Evolutionary conservation across 495 filamentous ascomycete species (phyloP).

Genomic region (Xylaria flabelliformis): DNA sequence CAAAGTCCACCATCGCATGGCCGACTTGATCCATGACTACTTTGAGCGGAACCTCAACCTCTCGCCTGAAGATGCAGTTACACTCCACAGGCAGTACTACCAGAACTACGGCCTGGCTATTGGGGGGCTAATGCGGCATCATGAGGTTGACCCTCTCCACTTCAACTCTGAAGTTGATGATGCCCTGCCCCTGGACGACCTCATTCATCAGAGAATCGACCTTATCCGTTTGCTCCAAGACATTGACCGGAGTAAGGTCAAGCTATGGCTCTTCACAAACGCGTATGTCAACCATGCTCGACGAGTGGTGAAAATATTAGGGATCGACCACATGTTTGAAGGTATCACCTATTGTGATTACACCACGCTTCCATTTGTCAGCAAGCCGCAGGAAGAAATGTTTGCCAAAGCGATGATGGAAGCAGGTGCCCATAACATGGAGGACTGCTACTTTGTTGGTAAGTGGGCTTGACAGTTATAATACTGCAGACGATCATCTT

Average conservation of each 20-base stretch:
- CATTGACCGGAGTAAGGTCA: conserved; percentile 76
- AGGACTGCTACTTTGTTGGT: conserved; percentile 84
- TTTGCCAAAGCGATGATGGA: conserved; percentile 75
- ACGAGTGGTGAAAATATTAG: conserved; percentile 79
- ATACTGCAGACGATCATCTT: conserved; percentile 24
- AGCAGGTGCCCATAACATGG: conserved; percentile 59
- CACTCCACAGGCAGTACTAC: conserved; percentile 80
- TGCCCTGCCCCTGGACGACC: conserved; percentile 69
- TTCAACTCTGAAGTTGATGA: conserved; percentile 85
- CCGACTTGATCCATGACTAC: conserved; percentile 68
- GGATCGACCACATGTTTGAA: conserved; percentile 83
- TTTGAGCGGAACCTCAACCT: conserved; percentile 72
- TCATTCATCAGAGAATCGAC: conserved; percentile 60
- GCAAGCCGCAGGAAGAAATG: conserved; percentile 84
- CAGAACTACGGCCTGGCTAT: conserved; percentile 82
- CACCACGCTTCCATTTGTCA: conserved; percentile 64
- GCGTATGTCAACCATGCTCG: conserved; percentile 86
- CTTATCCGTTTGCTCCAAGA: conserved; percentile 66
- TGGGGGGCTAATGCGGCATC: conserved; percentile 78
- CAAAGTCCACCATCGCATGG: conserved; percentile 66
- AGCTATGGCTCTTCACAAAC: conserved; percentile 92
- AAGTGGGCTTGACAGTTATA: conserved; percentile 39
- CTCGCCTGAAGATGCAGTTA: conserved; percentile 64
- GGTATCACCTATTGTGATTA: conserved; percentile 93
- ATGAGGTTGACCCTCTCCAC: conserved; percentile 79